Conservation (phyloP, 1,139 yeast species). For the Protomyces gravidus region DNA sequence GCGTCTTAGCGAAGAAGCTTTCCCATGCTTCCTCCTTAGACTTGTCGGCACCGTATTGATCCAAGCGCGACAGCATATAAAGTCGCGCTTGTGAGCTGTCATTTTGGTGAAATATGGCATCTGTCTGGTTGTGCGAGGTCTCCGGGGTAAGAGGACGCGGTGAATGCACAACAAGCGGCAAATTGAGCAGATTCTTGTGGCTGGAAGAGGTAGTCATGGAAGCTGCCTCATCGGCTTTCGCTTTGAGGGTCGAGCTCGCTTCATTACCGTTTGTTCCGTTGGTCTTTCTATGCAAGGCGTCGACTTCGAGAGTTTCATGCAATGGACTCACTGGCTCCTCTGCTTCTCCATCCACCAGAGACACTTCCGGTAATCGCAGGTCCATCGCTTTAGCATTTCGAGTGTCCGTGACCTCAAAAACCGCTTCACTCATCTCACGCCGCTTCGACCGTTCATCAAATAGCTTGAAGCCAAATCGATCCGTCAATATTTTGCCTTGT, state of each 20-base stretch:
- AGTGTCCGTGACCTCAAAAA: neutral
- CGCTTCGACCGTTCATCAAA: constrained; percentile 35
- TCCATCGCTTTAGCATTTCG: neutral
- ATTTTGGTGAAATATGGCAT: constrained; percentile 11
- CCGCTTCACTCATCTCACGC: neutral
- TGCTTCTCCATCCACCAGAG: neutral
- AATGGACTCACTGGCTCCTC: neutral
- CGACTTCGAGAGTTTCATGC: neutral
- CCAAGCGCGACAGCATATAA: constrained; percentile 40
- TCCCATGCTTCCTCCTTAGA: constrained; percentile 39
- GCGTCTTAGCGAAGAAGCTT: constrained; percentile 39
- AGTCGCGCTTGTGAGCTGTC: constrained; percentile 23
- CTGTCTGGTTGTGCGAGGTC: constrained; percentile 10
- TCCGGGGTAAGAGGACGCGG: constrained; percentile 19
- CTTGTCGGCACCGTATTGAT: constrained; percentile 40
- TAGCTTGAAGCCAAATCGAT: constrained; percentile 51
- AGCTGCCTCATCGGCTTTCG: neutral
- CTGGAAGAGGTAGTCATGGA: neutral
- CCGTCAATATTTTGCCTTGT: constrained; percentile 40
- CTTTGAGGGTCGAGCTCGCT: neutral
- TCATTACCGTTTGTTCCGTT: neutral
- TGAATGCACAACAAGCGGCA: neutral
- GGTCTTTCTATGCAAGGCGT: neutral
- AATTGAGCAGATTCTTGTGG: neutral
- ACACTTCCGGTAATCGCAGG: neutral